phyloP scores from a whole-genome alignment of 2,329 filamentous ascomycete species.

The Colletotrichum incanum region DNA sequence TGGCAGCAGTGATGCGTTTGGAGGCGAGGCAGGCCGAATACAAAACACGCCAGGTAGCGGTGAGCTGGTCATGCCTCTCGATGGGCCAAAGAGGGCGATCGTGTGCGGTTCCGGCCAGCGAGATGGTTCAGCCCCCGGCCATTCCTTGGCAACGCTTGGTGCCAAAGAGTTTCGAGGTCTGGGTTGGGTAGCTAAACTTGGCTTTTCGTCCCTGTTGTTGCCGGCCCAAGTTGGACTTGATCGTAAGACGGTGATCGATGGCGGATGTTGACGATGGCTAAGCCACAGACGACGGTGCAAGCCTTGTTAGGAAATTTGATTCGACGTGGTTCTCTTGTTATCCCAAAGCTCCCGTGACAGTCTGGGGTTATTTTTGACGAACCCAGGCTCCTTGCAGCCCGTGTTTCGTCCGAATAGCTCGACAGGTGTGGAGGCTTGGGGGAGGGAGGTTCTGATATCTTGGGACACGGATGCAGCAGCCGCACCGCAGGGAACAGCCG shows the following conservation, averaged over 20 bases:
- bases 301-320: constrained; percentile 15
- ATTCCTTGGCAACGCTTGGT: constrained; percentile 23
- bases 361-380: constrained; percentile 24
- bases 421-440: constrained; percentile 23
- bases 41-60: constrained; percentile 14
- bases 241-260: background rate
- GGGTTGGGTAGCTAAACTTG: constrained; percentile 24
- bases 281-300: constrained; percentile 17
- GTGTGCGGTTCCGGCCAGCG: constrained; percentile 1
- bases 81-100: constrained; percentile 13
- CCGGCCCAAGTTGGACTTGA: background rate
- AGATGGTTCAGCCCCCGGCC: constrained; percentile 19
- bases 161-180: constrained; percentile 20
- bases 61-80: constrained; percentile 11
- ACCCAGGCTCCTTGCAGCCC: constrained; percentile 33
- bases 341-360: constrained; percentile 26
- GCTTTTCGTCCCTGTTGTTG: constrained; percentile 18
- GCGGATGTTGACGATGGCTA: constrained; percentile 6
- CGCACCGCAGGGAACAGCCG: background rate
- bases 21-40: background rate
- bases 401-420: constrained; percentile 42
- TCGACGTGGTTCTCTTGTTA: constrained; percentile 29
- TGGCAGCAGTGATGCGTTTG: background rate
- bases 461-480: constrained; percentile 18
- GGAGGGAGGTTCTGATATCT: background rate